Evolutionary conservation across 768 basidiomycete species (phyloP).

Genomic region (Butyriboletus loyo): DNA sequence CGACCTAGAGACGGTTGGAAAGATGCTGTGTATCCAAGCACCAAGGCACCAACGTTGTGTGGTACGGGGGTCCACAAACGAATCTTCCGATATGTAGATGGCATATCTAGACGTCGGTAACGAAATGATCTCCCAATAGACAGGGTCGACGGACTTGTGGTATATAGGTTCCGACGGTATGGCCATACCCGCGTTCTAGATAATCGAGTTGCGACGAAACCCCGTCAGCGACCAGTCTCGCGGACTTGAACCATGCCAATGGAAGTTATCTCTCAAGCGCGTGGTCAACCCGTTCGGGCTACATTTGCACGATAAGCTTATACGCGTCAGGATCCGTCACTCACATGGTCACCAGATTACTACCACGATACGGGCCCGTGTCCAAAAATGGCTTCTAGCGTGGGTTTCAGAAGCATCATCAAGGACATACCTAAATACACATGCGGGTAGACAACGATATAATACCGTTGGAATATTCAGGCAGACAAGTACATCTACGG

Average conservation of each 20-base stretch:
- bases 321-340: background rate
- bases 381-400: background rate
- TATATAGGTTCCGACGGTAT: background rate
- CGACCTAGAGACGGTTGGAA: background rate
- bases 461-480: background rate
- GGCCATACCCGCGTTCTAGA: background rate
- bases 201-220: no score
- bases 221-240: background rate
- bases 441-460: background rate
- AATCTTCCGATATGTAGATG: background rate
- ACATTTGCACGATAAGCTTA: background rate
- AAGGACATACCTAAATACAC: background rate
- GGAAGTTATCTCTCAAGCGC: background rate
- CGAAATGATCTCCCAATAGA: background rate
- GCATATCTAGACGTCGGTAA: background rate
- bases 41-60: background rate
- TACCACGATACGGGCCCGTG: background rate
- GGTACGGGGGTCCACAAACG: background rate
- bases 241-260: background rate
- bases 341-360: background rate
- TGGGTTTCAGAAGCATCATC: background rate
- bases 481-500: constrained; percentile 3
- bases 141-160: background rate
- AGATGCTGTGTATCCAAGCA: background rate
- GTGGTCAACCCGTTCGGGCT: background rate